phyloP scores from a whole-genome alignment of 1,284 basidiomycete genomes.

The Inonotus hispidus region DNA sequence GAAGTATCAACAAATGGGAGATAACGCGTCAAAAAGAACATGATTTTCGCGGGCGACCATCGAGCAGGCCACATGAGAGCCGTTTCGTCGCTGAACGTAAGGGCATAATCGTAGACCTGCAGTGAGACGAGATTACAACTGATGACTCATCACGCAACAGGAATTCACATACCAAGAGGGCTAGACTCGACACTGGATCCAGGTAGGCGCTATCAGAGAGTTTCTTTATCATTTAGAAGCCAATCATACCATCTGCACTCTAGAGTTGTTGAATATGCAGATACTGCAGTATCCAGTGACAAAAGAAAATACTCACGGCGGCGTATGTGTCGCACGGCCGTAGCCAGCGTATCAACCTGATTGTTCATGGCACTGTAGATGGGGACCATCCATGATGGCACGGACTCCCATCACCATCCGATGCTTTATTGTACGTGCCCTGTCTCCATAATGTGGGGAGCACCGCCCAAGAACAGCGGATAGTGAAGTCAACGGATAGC shows the following conservation, averaged over 20 bases:
- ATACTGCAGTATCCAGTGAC: neutral
- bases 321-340: neutral
- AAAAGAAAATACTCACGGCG: neutral
- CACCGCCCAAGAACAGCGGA: no score
- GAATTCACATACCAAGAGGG: neutral
- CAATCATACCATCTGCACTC: neutral
- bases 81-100: neutral
- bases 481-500: no score
- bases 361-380: neutral
- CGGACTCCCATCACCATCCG: no score
- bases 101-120: conserved; percentile 1
- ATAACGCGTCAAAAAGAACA: conserved; percentile 9
- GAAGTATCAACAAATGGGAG: conserved; percentile 4
- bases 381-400: neutral
- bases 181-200: neutral
- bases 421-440: no score
- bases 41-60: conserved; percentile 2
- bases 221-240: no score
- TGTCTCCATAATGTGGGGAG: no score
- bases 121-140: neutral
- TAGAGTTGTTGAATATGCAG: neutral
- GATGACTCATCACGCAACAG: neutral
- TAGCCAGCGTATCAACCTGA: neutral
- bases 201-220: neutral
- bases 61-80: conserved; percentile 5